Conservation (phyloP, 192 early-diverging fungal species). For the Gamsiella multidivaricata region DNA sequence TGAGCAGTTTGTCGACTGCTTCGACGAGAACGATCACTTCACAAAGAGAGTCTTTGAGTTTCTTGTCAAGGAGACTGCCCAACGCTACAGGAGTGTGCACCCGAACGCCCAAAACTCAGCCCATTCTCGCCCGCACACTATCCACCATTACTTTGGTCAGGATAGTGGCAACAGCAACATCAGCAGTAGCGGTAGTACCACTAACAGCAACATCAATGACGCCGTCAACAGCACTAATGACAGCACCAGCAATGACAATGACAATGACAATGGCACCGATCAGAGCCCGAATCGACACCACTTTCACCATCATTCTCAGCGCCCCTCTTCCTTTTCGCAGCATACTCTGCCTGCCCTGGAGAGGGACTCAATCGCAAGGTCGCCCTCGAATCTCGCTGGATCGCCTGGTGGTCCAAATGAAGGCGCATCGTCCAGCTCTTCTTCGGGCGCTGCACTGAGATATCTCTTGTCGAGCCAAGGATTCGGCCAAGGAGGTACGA, state of each 20-base stretch:
- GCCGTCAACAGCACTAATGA: neutral
- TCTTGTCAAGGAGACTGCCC: constrained; percentile 45
- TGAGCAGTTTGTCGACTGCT: constrained; percentile 49
- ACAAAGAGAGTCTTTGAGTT: constrained; percentile 42
- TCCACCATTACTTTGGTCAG: constrained; percentile 17
- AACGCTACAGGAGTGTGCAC: constrained; percentile 26
- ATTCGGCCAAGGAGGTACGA: neutral
- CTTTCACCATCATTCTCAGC: constrained; percentile 12
- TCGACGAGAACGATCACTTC: constrained; percentile 47
- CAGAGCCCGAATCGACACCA: neutral
- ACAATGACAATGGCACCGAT: neutral
- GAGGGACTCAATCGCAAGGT: constrained; percentile 8
- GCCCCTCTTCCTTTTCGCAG: neutral
- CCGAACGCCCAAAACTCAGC: constrained; percentile 6
- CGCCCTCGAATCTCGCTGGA: neutral
- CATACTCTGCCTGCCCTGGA: constrained; percentile 4
- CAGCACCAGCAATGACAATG: neutral
- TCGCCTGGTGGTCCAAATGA: constrained; percentile 5
- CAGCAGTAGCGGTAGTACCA: neutral
- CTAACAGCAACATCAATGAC: neutral
- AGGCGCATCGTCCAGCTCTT: neutral
- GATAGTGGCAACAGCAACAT: constrained; percentile 11
- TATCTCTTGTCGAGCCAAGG: constrained; percentile 24
- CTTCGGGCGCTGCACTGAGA: constrained; percentile 29
- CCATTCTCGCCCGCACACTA: constrained; percentile 19